Conservation (phyloP, 352 stramenopile genomes). For the Globisporangium spiculum region DNA sequence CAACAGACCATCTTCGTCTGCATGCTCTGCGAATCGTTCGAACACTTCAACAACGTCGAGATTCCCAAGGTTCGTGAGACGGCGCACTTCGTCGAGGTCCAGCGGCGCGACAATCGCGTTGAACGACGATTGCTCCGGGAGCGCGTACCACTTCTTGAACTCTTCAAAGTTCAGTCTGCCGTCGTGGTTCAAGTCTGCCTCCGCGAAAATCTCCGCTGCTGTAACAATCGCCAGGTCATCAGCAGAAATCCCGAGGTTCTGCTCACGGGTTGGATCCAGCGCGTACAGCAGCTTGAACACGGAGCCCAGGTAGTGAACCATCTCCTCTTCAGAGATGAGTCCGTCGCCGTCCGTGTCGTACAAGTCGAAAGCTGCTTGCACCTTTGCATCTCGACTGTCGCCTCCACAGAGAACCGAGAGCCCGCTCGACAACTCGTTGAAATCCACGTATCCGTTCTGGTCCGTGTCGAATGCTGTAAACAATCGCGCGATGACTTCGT, state of each 20-base stretch:
- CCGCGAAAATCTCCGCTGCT: constrained; percentile 78
- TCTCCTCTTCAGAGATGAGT: constrained; percentile 81
- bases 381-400: constrained; percentile 54
- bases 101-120: constrained; percentile 70
- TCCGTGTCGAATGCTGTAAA: constrained; percentile 82
- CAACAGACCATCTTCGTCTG: constrained; percentile 55
- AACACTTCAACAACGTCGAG: constrained; percentile 86
- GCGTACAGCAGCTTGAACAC: constrained; percentile 83
- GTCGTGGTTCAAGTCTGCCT: constrained; percentile 84
- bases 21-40: constrained; percentile 76
- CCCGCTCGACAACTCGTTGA: constrained; percentile 72
- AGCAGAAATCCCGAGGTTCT: constrained; percentile 56
- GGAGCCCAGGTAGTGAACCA: constrained; percentile 82
- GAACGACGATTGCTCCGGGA: constrained; percentile 63
- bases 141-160: constrained; percentile 83
- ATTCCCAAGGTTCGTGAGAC: constrained; percentile 78
- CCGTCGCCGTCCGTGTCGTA: constrained; percentile 85
- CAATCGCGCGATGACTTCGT: constrained; percentile 70
- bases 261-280: constrained; percentile 55
- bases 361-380: constrained; percentile 77
- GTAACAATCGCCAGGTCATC: constrained; percentile 67
- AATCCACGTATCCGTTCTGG: constrained; percentile 66
- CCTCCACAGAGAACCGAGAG: constrained; percentile 69
- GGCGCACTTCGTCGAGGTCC: constrained; percentile 79
- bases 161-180: constrained; percentile 83